phyloP scores from a whole-genome alignment of 2,329 filamentous ascomycete genomes.

The Xylariaceae sp. region DNA sequence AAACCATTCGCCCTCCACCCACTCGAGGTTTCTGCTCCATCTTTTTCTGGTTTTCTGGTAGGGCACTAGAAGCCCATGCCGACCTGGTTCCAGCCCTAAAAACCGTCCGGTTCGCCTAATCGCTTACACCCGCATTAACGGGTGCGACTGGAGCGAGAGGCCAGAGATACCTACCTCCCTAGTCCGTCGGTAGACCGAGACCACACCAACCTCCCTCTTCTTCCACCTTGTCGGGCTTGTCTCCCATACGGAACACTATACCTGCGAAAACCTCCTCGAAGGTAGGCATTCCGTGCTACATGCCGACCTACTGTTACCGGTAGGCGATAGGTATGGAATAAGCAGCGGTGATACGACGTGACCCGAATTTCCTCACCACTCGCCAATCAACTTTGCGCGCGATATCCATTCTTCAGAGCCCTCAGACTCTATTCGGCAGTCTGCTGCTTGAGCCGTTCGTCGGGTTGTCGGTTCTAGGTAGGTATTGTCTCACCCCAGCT shows the following conservation, averaged over 20 bases:
- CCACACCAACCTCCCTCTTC: conserved; percentile 8
- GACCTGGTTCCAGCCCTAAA: conserved; percentile 4
- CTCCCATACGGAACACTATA: neutral
- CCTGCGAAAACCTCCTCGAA: too few species aligned
- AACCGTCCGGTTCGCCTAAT: conserved; percentile 8
- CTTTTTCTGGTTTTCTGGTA: neutral
- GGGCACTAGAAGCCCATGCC: neutral
- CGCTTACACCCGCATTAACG: conserved; percentile 2
- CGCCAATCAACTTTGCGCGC: conserved; percentile 32
- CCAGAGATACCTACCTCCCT: neutral
- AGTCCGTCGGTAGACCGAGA: neutral
- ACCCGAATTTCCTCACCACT: conserved; percentile 34
- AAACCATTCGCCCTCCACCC: conserved; percentile 9
- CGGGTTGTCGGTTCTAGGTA: conserved; percentile 23
- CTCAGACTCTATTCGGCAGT: conserved; percentile 24
- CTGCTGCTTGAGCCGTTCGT: conserved; percentile 24
- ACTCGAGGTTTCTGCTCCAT: conserved; percentile 13
- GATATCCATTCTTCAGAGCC: conserved; percentile 35
- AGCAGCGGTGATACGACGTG: conserved; percentile 32
- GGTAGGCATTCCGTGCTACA: too few species aligned
- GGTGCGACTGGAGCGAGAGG: too few species aligned
- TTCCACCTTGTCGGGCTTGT: neutral
- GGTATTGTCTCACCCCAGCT: conserved; percentile 15
- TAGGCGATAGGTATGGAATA: too few species aligned
- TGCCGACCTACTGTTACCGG: too few species aligned